Evolutionary conservation across 305 asterid species (phyloP).

Genomic region (Fraxinus dipetala): DNA sequence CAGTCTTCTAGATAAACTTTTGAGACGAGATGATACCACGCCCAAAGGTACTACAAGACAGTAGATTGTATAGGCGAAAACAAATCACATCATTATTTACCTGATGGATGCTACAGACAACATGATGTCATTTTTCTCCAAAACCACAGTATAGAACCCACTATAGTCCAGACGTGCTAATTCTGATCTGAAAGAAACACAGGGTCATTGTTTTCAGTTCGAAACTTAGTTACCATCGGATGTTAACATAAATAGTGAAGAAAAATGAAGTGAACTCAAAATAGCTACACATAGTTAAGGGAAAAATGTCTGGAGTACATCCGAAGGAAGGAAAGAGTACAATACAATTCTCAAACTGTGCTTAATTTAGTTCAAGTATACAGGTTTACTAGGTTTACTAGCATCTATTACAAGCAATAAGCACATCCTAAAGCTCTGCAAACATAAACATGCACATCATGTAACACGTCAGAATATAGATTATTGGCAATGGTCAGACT

Average conservation of each 20-base stretch:
- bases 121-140: conserved; percentile 74
- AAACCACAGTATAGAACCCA: conserved; percentile 69
- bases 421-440: not conserved
- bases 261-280: not conserved
- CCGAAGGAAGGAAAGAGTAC: not conserved
- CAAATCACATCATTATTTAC: conserved; percentile 30
- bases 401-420: not conserved
- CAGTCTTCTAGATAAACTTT: not conserved
- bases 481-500: not conserved
- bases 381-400: not conserved
- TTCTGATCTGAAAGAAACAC: conserved; percentile 62
- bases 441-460: not conserved
- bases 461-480: not conserved
- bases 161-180: conserved; percentile 71
- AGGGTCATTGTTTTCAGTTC: conserved; percentile 24
- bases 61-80: not conserved
- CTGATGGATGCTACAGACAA: conserved; percentile 79
- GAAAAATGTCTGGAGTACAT: not conserved
- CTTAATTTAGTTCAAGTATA: not conserved
- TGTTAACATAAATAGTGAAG: not conserved
- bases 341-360: not conserved
- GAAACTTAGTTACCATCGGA: not conserved
- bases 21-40: conserved; percentile 9
- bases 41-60: conserved; percentile 3
- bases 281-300: not conserved